Evolutionary conservation across 176 grass and related monocot genomes (phyloP).

Genomic region (Aegilops longissima): DNA sequence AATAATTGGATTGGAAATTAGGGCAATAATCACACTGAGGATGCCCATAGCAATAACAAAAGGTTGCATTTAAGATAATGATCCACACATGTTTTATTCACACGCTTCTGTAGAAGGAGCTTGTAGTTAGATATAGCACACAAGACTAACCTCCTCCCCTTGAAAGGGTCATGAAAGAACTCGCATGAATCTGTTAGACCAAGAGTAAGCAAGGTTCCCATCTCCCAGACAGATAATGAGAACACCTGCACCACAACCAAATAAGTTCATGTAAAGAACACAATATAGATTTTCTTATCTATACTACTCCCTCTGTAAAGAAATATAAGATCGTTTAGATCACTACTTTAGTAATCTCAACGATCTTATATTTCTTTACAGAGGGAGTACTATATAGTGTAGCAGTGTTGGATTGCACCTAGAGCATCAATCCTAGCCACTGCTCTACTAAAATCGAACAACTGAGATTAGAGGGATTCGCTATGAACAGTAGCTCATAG

Average conservation of each 20-base stretch:
- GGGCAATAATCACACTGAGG: background rate
- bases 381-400: too few relatives aligned
- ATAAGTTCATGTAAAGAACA: slow-evolving; percentile 24
- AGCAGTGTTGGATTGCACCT: too few relatives aligned
- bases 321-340: too few relatives aligned
- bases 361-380: too few relatives aligned
- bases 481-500: too few relatives aligned
- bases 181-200: slow-evolving; percentile 84
- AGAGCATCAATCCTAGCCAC: too few relatives aligned
- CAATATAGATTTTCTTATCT: background rate
- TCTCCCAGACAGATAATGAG: slow-evolving; percentile 80
- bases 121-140: background rate
- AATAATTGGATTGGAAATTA: background rate
- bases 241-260: slow-evolving; percentile 55
- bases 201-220: slow-evolving; percentile 75
- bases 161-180: slow-evolving; percentile 93
- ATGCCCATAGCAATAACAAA: background rate
- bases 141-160: slow-evolving; percentile 65
- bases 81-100: background rate
- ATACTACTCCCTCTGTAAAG: too few relatives aligned
- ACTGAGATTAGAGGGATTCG: too few relatives aligned
- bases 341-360: too few relatives aligned
- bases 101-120: background rate
- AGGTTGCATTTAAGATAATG: background rate
- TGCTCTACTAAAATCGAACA: too few relatives aligned